Base-by-base conservation (phyloP, 495 filamentous ascomycete species). In the Aspergillus mulundensis region DNA sequence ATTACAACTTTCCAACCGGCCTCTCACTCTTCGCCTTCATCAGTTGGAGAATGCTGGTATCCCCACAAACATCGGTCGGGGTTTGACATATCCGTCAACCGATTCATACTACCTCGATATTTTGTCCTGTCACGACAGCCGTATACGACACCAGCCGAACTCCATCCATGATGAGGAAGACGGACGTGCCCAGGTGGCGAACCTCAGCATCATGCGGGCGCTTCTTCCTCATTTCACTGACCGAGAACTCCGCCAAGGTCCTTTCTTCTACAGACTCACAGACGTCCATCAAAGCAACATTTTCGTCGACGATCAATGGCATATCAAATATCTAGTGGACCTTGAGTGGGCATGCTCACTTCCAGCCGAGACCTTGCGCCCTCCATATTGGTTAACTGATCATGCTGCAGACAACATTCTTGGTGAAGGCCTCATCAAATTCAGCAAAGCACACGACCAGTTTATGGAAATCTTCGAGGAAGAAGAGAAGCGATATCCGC, bases 41-140 rank as follows among this genome's bases (percentile, higher is more conserved):
- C 40, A 62, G n/a, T 50, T 70, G 4, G 69, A 76, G 47, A 76
- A 74, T 51, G 66, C 62, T 15, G 60, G 61, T 5, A 61, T 69
- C 23, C 62, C 68, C 5, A 67, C 56, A 7, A 19, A 19, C 0
- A 57, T 76, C 7, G 53, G 34, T 46, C 41, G 67, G 7, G 50
- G 62, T 32, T 18, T 58, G 1, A 73, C 70, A 1, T 70, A 69
- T 48, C 7, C 28, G 0, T 57, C 53, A n/a, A 51, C 55, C 2
- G 70, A 73, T 5, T 21, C 60, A 2, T 73, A 61, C 52, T 54
- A 60, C 19, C 40, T 58, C 0, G 70, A 69, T 50, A 38, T 73
- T 15, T 49, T 74, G 28, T n/a, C 28, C 6, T 63, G 62, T 40
- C 69, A 74, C 54, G 63, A 70, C 41, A 56, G 55, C 15, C 58